Percentiles rank a stretch among this genome's conserved stretches.
These are phyloP conservation scores for Monosporozyma unispora DNA, from an alignment of 805 yeast genomes.

Conservation along the genomic window DNA sequence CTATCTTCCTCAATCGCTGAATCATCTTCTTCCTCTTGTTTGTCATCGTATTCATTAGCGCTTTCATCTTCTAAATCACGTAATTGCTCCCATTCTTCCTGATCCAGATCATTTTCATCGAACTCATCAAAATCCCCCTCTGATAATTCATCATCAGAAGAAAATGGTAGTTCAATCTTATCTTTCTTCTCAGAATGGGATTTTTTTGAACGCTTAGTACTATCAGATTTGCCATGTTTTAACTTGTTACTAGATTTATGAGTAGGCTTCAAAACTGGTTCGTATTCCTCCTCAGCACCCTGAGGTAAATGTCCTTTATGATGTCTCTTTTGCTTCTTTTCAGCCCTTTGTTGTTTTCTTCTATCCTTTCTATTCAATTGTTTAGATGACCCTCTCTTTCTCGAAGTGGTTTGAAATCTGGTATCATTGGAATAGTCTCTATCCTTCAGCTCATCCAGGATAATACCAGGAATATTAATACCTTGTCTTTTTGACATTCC, in stretches of 20 bases:
- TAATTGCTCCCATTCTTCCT: slow-evolving; percentile 28
- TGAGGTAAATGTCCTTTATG: neutral
- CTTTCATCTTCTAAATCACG: slow-evolving; percentile 21
- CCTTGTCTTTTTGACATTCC: slow-evolving; percentile 28
- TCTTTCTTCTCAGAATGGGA: neutral
- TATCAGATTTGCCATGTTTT: neutral
- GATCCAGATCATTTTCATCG: slow-evolving; percentile 32
- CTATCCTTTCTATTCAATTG: slow-evolving; percentile 34
- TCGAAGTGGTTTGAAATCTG: slow-evolving; percentile 24
- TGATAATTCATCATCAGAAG: slow-evolving; percentile 36
- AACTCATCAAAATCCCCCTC: slow-evolving; percentile 38
- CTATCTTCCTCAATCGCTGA: slow-evolving; percentile 30
- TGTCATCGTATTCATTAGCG: slow-evolving; percentile 17
- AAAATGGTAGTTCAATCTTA: slow-evolving; percentile 28
- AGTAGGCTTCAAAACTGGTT: neutral
- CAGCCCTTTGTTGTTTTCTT: slow-evolving; percentile 34
- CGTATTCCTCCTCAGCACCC: neutral
- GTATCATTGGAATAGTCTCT: slow-evolving; percentile 37
- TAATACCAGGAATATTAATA: slow-evolving; percentile 47
- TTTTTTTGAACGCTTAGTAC: neutral
- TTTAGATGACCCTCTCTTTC: slow-evolving; percentile 24
- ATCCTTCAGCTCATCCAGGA: slow-evolving; percentile 45
- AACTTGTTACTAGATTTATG: neutral
- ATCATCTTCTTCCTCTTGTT: slow-evolving; percentile 24
- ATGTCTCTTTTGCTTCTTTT: slow-evolving; percentile 25